Conservation (phyloP, 202 grass and related monocot genomes). For the Brachypodium distachyon region DNA sequence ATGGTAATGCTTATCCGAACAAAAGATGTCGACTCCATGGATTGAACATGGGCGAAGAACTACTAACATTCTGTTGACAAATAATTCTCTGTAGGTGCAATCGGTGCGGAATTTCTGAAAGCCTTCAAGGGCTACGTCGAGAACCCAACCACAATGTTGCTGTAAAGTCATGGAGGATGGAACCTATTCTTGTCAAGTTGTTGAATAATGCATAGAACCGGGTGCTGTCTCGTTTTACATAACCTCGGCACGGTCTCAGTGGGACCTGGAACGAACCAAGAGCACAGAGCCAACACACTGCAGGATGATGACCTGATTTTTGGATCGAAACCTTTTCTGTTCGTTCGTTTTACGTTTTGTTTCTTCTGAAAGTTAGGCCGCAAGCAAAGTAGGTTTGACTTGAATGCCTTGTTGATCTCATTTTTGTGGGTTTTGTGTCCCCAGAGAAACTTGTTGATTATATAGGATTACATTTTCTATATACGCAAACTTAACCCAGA, state of each 20-base stretch:
- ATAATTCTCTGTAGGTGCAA: conserved; percentile 51
- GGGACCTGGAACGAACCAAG: background rate
- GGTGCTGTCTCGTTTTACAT: conserved; percentile 18
- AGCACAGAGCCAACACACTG: conserved; percentile 8
- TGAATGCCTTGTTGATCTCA: background rate
- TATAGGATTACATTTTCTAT: background rate
- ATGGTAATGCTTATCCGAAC: conserved; percentile 34
- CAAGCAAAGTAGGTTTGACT: background rate
- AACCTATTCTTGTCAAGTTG: conserved; percentile 10
- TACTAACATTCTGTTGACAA: background rate
- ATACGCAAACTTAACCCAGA: background rate
- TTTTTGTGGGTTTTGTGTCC: background rate
- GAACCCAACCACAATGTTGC: conserved; percentile 78
- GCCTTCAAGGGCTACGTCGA: conserved; percentile 95
- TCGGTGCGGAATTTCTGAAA: conserved; percentile 86
- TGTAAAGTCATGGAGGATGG: conserved; percentile 35
- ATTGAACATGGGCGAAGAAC: background rate
- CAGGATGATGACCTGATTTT: conserved; percentile 16
- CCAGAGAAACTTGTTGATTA: background rate
- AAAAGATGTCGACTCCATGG: background rate
- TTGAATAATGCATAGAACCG: conserved; percentile 21
- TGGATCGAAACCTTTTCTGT: background rate
- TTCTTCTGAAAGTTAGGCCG: background rate
- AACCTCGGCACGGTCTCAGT: background rate
- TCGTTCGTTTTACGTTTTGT: background rate